These are phyloP conservation scores for Podila minutissima DNA, from an alignment of 192 early-diverging fungal genomes.

Conservation along the genomic window DNA sequence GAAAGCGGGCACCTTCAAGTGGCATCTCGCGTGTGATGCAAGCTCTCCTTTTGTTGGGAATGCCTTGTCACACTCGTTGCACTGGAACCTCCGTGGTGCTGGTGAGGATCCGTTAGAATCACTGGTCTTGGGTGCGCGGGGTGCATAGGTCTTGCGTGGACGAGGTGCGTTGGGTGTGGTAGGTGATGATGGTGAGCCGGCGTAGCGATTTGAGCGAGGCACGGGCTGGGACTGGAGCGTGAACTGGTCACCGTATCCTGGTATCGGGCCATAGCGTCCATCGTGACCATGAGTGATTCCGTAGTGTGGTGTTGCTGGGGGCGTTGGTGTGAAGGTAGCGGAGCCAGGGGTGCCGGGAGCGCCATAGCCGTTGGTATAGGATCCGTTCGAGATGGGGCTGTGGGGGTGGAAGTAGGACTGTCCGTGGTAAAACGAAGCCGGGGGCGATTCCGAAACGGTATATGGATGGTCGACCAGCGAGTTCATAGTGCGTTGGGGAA, in stretches of 20 bases:
- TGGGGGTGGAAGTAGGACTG: constrained; percentile 34
- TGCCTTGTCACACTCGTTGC: constrained; percentile 45
- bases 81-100: constrained; percentile 34
- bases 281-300: constrained; percentile 28
- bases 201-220: constrained; percentile 2
- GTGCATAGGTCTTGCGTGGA: constrained; percentile 13
- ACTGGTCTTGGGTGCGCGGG: constrained; percentile 29
- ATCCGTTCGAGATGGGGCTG: constrained; percentile 37
- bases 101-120: constrained; percentile 10
- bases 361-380: constrained; percentile 27
- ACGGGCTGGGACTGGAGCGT: constrained; percentile 28
- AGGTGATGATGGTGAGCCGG: constrained; percentile 11
- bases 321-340: constrained; percentile 35
- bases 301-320: constrained; percentile 46
- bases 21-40: constrained; percentile 45
- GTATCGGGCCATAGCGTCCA: constrained; percentile 28
- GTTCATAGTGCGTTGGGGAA: constrained; percentile 42
- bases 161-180: constrained; percentile 5
- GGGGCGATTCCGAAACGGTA: constrained; percentile 29
- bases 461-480: constrained; percentile 8
- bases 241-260: constrained; percentile 39
- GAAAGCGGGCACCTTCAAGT: constrained; percentile 47
- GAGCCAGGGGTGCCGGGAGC: constrained; percentile 13
- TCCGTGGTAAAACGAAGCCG: constrained; percentile 36
- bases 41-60: constrained; percentile 50